phyloP scores from a whole-genome alignment of 2,329 filamentous ascomycete genomes.

The Aspergillus sp. region DNA sequence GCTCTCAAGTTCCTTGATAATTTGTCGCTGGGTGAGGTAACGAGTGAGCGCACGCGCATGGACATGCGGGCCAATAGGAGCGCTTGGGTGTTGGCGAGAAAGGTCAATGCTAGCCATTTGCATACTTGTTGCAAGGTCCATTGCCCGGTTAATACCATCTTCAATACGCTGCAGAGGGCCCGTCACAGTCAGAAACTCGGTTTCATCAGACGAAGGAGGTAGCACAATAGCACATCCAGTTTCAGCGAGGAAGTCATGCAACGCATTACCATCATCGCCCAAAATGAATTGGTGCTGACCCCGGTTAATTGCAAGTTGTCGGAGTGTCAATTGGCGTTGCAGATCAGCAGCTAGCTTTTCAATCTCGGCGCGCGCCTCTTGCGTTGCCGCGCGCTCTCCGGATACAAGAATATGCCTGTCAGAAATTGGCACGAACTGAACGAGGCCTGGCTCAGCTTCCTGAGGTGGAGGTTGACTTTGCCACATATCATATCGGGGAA shows the following conservation, averaged over 20 bases:
- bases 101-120: constrained; percentile 81
- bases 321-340: constrained; percentile 70
- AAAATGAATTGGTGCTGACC: constrained; percentile 94
- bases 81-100: constrained; percentile 72
- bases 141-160: constrained; percentile 75
- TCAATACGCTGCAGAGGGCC: constrained; percentile 74
- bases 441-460: constrained; percentile 61
- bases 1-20: constrained; percentile 79
- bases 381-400: constrained; percentile 80
- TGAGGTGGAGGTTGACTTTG: constrained; percentile 65
- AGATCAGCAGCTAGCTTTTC: constrained; percentile 77
- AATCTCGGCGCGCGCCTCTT: constrained; percentile 75
- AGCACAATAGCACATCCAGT: constrained; percentile 89
- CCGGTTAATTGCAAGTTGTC: constrained; percentile 78
- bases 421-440: constrained; percentile 68
- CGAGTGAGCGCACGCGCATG: constrained; percentile 86
- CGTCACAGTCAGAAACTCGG: constrained; percentile 80
- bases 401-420: constrained; percentile 80
- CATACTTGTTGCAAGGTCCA: constrained; percentile 86
- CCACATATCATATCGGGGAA: constrained; percentile 80
- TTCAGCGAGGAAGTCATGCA: constrained; percentile 83
- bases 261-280: constrained; percentile 74
- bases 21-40: constrained; percentile 78
- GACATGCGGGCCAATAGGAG: constrained; percentile 67
- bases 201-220: constrained; percentile 71